These are phyloP conservation scores for Monosporascus sp. DNA, from an alignment of 2,329 filamentous ascomycete genomes.

Conservation along the genomic window DNA sequence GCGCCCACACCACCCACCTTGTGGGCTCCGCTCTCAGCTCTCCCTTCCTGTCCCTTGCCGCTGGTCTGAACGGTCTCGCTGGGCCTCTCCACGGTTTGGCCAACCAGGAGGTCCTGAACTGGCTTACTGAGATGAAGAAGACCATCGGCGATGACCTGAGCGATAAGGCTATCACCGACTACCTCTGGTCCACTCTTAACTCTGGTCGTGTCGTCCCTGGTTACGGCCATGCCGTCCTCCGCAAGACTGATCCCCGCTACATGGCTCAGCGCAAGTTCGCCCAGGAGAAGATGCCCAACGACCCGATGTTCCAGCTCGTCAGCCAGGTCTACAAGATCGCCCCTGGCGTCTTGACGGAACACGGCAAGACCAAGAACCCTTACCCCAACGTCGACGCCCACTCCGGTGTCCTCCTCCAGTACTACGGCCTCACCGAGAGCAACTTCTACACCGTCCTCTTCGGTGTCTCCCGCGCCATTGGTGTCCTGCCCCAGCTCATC, in stretches of 20 bases:
- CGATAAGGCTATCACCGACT: slow-evolving; percentile 95
- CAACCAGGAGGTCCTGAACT: slow-evolving; percentile 99
- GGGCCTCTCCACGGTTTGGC: slow-evolving; percentile 97
- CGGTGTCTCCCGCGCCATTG: slow-evolving; percentile 95
- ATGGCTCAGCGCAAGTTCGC: slow-evolving; percentile 97
- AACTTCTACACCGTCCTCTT: slow-evolving; percentile 99
- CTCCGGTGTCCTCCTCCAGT: slow-evolving; percentile 98
- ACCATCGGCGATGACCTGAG: slow-evolving; percentile 86
- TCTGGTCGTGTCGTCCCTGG: slow-evolving; percentile 92
- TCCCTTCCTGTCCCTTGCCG: slow-evolving; percentile 91
- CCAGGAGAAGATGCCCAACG: slow-evolving; percentile 84
- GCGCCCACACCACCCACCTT: slow-evolving; percentile 96
- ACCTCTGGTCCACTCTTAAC: slow-evolving; percentile 98
- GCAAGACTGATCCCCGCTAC: slow-evolving; percentile 99
- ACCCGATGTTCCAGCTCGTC: slow-evolving; percentile 99
- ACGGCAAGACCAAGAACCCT: slow-evolving; percentile 99
- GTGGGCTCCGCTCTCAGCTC: slow-evolving; percentile 96
- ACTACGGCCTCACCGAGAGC: slow-evolving; percentile 98
- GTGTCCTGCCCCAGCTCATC: slow-evolving; percentile 98
- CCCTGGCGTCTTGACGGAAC: slow-evolving; percentile 93
- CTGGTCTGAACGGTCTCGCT: slow-evolving; percentile 95
- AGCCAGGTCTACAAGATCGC: slow-evolving; percentile 99
- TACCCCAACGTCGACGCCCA: slow-evolving; percentile 98
- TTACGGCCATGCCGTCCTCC: slow-evolving; percentile 97
- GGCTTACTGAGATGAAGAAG: slow-evolving; percentile 99